A percentile compares a stretch with the other conserved stretches of the same genome.
These are phyloP conservation scores for Azolla pinnata DNA, from an alignment of 75 land plant genomes.

Conservation along the genomic window DNA sequence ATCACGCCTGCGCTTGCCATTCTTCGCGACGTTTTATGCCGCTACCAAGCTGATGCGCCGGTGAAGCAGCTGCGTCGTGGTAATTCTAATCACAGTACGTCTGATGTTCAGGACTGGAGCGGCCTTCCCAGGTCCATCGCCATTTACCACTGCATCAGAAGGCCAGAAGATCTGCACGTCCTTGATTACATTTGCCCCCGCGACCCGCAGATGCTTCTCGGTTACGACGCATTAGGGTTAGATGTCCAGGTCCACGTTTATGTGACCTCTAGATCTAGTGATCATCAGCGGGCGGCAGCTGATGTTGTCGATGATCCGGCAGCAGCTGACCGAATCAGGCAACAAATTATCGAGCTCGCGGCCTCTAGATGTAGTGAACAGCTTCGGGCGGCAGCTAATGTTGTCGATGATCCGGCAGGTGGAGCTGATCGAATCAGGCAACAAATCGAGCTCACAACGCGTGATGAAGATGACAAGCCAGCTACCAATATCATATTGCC, in stretches of 20 bases:
- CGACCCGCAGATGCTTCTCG: neutral
- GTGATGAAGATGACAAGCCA: too few relatives aligned
- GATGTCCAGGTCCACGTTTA: constrained; percentile 1
- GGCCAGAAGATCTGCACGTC: constrained; percentile 6
- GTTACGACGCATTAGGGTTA: neutral
- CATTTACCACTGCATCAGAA: constrained; percentile 4
- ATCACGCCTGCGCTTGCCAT: constrained; percentile 75
- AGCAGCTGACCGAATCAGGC: neutral
- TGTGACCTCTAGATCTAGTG: neutral
- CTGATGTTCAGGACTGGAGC: neutral
- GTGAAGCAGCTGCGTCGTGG: neutral
- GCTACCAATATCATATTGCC: neutral
- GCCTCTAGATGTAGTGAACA: too few relatives aligned
- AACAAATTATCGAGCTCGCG: neutral
- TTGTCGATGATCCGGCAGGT: neutral
- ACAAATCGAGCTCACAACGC: too few relatives aligned
- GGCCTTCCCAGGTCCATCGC: constrained; percentile 5
- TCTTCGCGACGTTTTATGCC: constrained; percentile 53
- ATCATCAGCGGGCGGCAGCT: neutral
- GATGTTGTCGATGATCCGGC: neutral
- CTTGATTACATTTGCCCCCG: neutral
- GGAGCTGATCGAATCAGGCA: too few relatives aligned
- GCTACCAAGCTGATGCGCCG: constrained; percentile 1
- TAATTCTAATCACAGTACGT: too few relatives aligned
- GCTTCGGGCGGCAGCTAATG: neutral